phyloP scores from a whole-genome alignment of 2,329 filamentous ascomycete species.

The Ceratocystis lukuohia region DNA sequence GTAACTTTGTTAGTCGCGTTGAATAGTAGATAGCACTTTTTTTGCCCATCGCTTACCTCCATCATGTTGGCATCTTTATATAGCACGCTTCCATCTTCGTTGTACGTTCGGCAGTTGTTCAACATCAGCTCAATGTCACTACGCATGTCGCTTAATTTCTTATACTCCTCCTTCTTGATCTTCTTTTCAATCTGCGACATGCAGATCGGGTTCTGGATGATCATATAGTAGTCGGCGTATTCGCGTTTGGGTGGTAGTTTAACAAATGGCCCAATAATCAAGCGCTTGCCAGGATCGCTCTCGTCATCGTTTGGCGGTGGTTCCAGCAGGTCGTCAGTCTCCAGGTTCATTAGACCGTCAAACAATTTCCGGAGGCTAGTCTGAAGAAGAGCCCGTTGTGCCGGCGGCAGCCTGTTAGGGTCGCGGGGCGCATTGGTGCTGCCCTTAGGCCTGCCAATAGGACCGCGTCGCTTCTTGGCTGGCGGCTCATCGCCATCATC shows the following conservation, averaged over 20 bases:
- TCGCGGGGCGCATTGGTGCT: slow-evolving; percentile 27
- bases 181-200: slow-evolving; percentile 91
- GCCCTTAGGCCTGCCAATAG: slow-evolving; percentile 56
- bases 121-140: slow-evolving; percentile 75
- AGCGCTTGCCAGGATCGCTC: slow-evolving; percentile 49
- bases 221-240: slow-evolving; percentile 88
- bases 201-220: slow-evolving; percentile 84
- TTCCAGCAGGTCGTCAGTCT: slow-evolving; percentile 58
- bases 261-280: slow-evolving; percentile 88
- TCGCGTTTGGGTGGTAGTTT: slow-evolving; percentile 78
- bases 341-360: slow-evolving; percentile 68
- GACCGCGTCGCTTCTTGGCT: slow-evolving; percentile 63
- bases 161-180: slow-evolving; percentile 94
- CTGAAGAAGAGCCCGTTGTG: slow-evolving; percentile 66
- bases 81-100: slow-evolving; percentile 85
- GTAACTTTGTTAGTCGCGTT: slow-evolving; percentile 37
- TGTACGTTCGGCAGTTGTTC: slow-evolving; percentile 86
- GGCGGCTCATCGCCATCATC: slow-evolving; percentile 64
- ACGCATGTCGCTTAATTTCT: slow-evolving; percentile 63
- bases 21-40: slow-evolving; percentile 21
- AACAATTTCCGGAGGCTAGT: slow-evolving; percentile 64
- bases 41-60: slow-evolving; percentile 32
- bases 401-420: slow-evolving; percentile 41
- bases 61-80: slow-evolving; percentile 88
- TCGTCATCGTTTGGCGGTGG: slow-evolving; percentile 38